Percentiles rank a stretch among this genome's conserved stretches.
Evolutionary conservation across 2,329 filamentous ascomycete species (phyloP).

Genomic region (Scytalidium lignicola): DNA sequence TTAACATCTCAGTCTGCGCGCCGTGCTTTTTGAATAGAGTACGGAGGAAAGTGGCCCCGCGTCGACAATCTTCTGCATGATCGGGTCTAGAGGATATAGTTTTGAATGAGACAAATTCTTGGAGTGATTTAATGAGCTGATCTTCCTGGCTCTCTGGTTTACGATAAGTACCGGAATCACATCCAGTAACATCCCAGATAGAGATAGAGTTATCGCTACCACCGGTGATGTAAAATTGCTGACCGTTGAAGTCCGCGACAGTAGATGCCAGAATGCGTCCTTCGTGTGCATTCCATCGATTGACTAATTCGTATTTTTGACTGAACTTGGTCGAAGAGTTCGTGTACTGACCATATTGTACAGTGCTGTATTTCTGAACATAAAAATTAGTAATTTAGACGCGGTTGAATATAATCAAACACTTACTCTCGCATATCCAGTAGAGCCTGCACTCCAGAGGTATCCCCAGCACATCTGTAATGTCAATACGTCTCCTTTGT

Average conservation of each 20-base stretch:
- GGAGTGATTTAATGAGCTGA: slow-evolving; percentile 64
- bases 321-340: slow-evolving; percentile 51
- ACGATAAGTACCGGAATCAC: slow-evolving; percentile 20
- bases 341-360: slow-evolving; percentile 55
- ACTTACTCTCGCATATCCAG: slow-evolving; percentile 76
- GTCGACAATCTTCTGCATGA: slow-evolving; percentile 85
- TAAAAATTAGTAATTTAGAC: slow-evolving; percentile 5
- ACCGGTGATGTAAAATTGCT: slow-evolving; percentile 87
- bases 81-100: slow-evolving; percentile 84
- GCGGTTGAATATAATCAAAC: not conserved
- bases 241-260: slow-evolving; percentile 61
- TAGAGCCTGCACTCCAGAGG: slow-evolving; percentile 84
- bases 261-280: slow-evolving; percentile 85
- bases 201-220: slow-evolving; percentile 88
- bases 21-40: slow-evolving; percentile 89
- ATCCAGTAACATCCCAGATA: slow-evolving; percentile 69
- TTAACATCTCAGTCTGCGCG: slow-evolving; percentile 84
- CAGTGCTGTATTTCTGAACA: slow-evolving; percentile 58
- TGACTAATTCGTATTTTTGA: slow-evolving; percentile 75
- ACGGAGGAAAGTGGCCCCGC: slow-evolving; percentile 85
- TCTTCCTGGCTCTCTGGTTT: slow-evolving; percentile 36
- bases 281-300: slow-evolving; percentile 75
- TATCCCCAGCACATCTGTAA: slow-evolving; percentile 81
- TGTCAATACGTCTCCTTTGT: slow-evolving; percentile 78
- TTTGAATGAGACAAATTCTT: slow-evolving; percentile 85